Percentiles rank a stretch among this genome's conserved stretches.
These are phyloP conservation scores for Cunninghamia lanceolata DNA, from an alignment of 75 land plant species.

Conservation along the genomic window DNA sequence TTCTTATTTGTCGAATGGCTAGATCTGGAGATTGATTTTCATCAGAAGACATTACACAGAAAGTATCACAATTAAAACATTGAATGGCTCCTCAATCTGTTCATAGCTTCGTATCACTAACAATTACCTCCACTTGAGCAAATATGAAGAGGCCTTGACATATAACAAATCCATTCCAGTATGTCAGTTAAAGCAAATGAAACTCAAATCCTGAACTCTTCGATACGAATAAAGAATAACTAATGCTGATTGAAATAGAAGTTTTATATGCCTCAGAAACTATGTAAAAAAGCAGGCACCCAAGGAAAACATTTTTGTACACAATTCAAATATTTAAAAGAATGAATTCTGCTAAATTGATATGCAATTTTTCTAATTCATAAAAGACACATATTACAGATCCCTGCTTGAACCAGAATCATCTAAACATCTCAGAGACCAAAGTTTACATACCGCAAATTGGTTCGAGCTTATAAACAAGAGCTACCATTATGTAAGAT, in stretches of 20 bases:
- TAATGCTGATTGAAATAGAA: too few species aligned
- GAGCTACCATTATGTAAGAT: background rate
- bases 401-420: background rate
- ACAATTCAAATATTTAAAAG: background rate
- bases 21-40: too few species aligned
- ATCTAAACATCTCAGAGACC: background rate
- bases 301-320: background rate
- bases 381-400: too few species aligned
- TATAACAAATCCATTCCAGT: background rate
- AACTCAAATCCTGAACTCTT: background rate
- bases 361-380: background rate
- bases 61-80: background rate
- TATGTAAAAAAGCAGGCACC: background rate
- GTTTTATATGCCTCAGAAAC: background rate
- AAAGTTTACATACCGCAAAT: background rate
- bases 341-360: background rate
- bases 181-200: background rate
- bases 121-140: background rate
- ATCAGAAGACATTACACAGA: too few species aligned
- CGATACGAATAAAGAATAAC: background rate
- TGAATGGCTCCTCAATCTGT: background rate
- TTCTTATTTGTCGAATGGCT: too few species aligned
- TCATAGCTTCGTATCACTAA: background rate
- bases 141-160: background rate
- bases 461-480: background rate